Conservation (phyloP, 371 early-diverging fungal genomes). For the Batkoa obscura region DNA sequence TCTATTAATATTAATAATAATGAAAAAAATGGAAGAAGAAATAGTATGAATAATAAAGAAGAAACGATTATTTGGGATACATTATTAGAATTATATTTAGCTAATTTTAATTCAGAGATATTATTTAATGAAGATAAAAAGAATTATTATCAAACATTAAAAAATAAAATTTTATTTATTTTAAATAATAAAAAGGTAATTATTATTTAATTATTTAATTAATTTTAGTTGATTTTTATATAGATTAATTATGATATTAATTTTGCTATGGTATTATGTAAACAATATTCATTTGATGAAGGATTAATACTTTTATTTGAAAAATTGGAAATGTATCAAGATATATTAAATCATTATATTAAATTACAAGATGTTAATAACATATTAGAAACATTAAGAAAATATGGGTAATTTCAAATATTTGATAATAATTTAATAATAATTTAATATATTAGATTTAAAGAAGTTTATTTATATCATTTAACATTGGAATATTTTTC, state of each 20-base stretch:
- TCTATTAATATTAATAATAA: too few relatives aligned
- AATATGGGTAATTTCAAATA: conserved; percentile 44
- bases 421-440: not conserved
- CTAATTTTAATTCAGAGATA: too few relatives aligned
- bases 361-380: conserved; percentile 48
- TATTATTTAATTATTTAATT: too few relatives aligned
- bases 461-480: conserved; percentile 63
- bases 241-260: conserved; percentile 61
- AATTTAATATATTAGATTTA: conserved; percentile 16
- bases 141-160: too few relatives aligned
- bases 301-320: conserved; percentile 75
- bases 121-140: too few relatives aligned
- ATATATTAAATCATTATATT: conserved; percentile 63
- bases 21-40: too few relatives aligned
- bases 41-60: too few relatives aligned
- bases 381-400: conserved; percentile 51
- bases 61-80: not conserved
- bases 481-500: conserved; percentile 70
- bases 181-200: too few relatives aligned
- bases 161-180: too few relatives aligned
- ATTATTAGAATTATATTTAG: conserved; percentile 10
- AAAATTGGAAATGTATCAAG: conserved; percentile 56
- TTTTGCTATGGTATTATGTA: conserved; percentile 76
- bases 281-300: conserved; percentile 53
- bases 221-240: not conserved